Conservation (phyloP, 2,329 filamentous ascomycete species). For the Chaetomiaceae sp. region DNA sequence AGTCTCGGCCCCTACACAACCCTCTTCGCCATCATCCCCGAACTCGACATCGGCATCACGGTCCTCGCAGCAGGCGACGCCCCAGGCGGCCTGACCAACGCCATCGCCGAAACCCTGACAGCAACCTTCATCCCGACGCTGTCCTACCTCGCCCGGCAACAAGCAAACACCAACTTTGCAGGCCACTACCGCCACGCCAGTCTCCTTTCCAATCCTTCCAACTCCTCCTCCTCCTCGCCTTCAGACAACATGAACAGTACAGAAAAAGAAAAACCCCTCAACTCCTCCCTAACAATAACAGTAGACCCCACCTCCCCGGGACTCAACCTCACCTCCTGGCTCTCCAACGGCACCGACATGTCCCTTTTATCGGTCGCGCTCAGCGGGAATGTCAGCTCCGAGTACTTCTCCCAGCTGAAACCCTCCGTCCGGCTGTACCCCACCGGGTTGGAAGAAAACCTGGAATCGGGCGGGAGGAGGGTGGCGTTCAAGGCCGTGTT, state of each 20-base stretch:
- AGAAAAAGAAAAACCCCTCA: conserved; percentile 13
- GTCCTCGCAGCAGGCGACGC: conserved; percentile 31
- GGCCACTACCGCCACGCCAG: conserved; percentile 27
- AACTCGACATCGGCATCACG: conserved; percentile 34
- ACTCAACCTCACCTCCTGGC: conserved; percentile 30
- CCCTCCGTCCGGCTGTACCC: conserved; percentile 33
- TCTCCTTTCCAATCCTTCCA: background rate
- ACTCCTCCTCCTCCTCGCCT: background rate
- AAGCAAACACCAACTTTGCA: conserved; percentile 28
- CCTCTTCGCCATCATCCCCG: conserved; percentile 33
- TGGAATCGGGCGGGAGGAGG: conserved; percentile 23
- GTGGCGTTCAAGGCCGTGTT: conserved; percentile 35
- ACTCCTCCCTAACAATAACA: conserved; percentile 31
- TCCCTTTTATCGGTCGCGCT: conserved; percentile 22
- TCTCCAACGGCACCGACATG: conserved; percentile 35
- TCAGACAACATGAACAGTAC: background rate
- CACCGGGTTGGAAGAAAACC: conserved; percentile 29
- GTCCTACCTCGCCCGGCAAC: conserved; percentile 25
- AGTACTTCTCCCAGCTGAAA: conserved; percentile 23
- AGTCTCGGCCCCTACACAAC: conserved; percentile 31
- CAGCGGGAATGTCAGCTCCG: conserved; percentile 25
- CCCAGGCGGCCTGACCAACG: conserved; percentile 27
- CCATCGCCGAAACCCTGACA: conserved; percentile 32
- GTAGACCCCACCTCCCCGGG: conserved; percentile 28
- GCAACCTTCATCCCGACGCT: conserved; percentile 31